Evolutionary conservation across 2,329 filamentous ascomycete genomes (phyloP).

Genomic region (Lachnellula cervina): DNA sequence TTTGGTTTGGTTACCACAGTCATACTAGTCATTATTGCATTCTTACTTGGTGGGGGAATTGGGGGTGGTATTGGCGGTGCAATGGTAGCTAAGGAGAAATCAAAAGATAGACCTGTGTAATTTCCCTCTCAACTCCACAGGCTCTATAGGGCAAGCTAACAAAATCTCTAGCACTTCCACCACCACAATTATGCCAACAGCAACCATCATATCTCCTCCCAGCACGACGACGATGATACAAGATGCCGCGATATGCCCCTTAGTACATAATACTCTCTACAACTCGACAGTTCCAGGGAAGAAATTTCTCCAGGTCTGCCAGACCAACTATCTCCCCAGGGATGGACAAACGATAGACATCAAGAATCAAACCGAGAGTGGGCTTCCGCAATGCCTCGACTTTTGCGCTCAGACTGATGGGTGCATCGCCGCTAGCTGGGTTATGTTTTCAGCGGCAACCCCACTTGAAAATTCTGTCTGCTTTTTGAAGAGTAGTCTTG

Average conservation of each 20-base stretch:
- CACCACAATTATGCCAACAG: not conserved
- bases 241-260: conserved; percentile 19
- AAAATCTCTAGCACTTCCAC: not conserved
- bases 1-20: conserved; percentile 8
- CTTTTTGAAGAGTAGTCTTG: conserved; percentile 17
- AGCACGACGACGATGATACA: conserved; percentile 9
- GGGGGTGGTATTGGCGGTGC: conserved; percentile 16
- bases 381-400: conserved; percentile 14
- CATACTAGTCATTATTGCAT: conserved; percentile 9
- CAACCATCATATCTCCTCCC: conserved; percentile 2
- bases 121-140: not conserved
- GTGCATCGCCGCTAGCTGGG: conserved; percentile 21
- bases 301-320: conserved; percentile 16
- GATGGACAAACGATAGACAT: conserved; percentile 16
- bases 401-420: conserved; percentile 12
- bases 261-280: conserved; percentile 13
- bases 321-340: conserved; percentile 6
- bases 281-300: conserved; percentile 10
- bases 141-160: not conserved
- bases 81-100: conserved; percentile 7
- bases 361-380: conserved; percentile 7
- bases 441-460: conserved; percentile 15
- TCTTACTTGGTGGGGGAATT: conserved; percentile 15
- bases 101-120: conserved; percentile 9
- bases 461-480: conserved; percentile 19